phyloP scores from a whole-genome alignment of 371 early-diverging fungal species.

The Umbelopsis sp. region DNA sequence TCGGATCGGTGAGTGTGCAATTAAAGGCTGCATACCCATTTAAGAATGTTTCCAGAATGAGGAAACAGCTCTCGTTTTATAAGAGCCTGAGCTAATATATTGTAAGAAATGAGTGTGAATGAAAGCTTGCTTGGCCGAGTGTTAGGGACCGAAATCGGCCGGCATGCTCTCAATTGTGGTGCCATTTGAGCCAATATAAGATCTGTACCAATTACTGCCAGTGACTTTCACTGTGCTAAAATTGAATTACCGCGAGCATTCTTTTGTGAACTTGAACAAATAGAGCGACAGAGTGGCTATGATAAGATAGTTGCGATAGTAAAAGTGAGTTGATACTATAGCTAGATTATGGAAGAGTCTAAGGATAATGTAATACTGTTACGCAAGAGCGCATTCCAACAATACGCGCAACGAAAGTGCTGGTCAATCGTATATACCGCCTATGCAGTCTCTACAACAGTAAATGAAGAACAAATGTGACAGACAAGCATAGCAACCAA shows the following conservation, averaged over 20 bases:
- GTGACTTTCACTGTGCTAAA: background rate
- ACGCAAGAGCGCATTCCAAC: no score
- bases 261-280: no score
- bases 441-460: no score
- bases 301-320: no score
- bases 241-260: background rate
- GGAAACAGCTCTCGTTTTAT: conserved; percentile 62
- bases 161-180: background rate
- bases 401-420: no score
- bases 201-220: background rate
- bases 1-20: background rate
- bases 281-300: no score
- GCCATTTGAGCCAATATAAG: background rate
- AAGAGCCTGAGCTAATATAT: conserved; percentile 53
- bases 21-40: conserved; percentile 35
- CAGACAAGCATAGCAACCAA: no score
- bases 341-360: no score
- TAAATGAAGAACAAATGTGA: no score
- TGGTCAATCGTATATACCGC: no score
- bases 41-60: conserved; percentile 46
- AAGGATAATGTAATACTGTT: no score
- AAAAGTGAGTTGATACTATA: no score
- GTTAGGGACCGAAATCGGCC: background rate
- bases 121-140: background rate
- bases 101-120: conserved; percentile 1